phyloP scores from a whole-genome alignment of 306 rosid species.

The Cucurbita ficifolia region DNA sequence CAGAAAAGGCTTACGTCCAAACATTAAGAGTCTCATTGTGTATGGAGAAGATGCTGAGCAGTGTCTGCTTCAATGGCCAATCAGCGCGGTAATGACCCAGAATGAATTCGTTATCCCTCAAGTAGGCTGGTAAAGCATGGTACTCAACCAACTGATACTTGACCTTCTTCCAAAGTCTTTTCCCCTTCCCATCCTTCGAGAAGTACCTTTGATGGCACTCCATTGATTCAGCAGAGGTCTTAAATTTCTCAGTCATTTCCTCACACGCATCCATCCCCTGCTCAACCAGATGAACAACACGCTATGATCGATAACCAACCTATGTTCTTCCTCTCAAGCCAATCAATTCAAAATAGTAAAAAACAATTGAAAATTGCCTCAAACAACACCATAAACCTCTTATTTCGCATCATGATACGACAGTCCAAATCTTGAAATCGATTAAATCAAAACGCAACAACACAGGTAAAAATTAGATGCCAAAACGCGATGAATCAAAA shows the following conservation, averaged over 20 bases:
- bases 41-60: constrained; percentile 68
- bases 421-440: background rate
- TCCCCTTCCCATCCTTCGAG: constrained; percentile 46
- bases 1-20: constrained; percentile 69
- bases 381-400: background rate
- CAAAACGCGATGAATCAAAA: background rate
- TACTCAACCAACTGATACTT: constrained; percentile 89
- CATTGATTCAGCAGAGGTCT: constrained; percentile 15
- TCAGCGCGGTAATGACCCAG: constrained; percentile 70
- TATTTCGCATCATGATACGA: background rate
- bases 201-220: constrained; percentile 16
- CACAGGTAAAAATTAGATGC: background rate
- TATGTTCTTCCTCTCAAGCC: background rate
- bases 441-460: background rate
- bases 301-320: background rate
- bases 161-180: constrained; percentile 73
- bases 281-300: background rate
- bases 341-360: background rate
- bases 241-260: constrained; percentile 10
- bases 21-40: constrained; percentile 94
- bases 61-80: constrained; percentile 81
- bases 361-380: background rate
- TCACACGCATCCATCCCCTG: constrained; percentile 16
- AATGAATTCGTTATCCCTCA: constrained; percentile 82
- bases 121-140: constrained; percentile 65